A percentile compares a stretch with the other conserved stretches of the same genome.
These are phyloP conservation scores for Elasticomyces elasticus DNA, from an alignment of 495 filamentous ascomycete species.

Conservation along the genomic window DNA sequence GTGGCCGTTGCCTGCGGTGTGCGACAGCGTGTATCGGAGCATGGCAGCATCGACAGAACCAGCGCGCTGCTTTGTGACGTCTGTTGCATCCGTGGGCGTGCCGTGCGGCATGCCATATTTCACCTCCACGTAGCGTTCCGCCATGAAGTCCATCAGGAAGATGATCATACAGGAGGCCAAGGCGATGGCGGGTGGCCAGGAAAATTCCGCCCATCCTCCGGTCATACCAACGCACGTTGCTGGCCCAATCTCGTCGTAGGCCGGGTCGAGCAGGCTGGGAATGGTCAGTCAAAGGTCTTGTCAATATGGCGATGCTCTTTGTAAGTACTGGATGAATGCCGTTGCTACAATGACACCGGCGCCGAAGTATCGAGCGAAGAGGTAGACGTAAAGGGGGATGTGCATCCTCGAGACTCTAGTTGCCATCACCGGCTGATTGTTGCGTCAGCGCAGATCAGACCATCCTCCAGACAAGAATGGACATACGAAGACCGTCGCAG, in stretches of 20 bases:
- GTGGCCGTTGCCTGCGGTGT: not conserved
- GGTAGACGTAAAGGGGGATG: not conserved
- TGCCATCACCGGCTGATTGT: conserved; percentile 35
- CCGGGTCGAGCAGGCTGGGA: conserved; percentile 59
- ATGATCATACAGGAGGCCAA: conserved; percentile 74
- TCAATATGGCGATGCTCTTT: conserved; percentile 47
- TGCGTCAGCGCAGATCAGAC: conserved; percentile 57
- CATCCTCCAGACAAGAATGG: conserved; percentile 51
- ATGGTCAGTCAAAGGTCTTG: not conserved
- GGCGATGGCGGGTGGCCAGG: conserved; percentile 71
- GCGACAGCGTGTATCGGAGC: not conserved
- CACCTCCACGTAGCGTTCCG: conserved; percentile 64
- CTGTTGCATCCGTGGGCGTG: not conserved
- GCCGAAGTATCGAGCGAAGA: conserved; percentile 30
- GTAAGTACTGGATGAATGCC: conserved; percentile 72
- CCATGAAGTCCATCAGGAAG: conserved; percentile 78
- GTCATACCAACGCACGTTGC: conserved; percentile 50
- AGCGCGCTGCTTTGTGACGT: not conserved
- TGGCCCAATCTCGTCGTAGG: conserved; percentile 60
- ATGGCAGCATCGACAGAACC: conserved; percentile 1
- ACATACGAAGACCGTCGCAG: not conserved
- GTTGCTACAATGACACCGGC: conserved; percentile 35
- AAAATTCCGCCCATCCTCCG: conserved; percentile 66
- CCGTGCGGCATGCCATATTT: conserved; percentile 37
- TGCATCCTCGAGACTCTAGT: conserved; percentile 36